Evolutionary conservation across 2,329 filamentous ascomycete genomes (phyloP), one percentile per base, ranked within the genome.

Genomic region (Sclerotinia subarctica): DNA sequence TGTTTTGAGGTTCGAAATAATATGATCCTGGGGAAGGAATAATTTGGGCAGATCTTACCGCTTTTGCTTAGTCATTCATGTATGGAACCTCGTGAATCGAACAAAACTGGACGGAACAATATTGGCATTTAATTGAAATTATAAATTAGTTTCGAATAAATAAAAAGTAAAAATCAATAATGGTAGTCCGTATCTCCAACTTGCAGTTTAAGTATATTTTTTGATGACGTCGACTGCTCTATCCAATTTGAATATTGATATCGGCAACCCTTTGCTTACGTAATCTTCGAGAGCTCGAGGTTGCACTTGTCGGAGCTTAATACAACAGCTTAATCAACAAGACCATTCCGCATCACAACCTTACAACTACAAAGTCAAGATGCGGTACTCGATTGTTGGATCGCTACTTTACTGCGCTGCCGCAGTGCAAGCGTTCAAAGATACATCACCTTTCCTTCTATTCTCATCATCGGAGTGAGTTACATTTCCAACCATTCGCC

Each of bases 391-490:
- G 67, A 77, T 80, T 76, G 76, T 84, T 76, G 79, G 60, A 26
- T 66, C 82, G 69, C 77, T 85, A 63, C 79, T 86, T 76, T 84
- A 84, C 72, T 79, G 86, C 74, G 83, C 86, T 73, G 83, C 85
- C 69, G 83, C 84, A 32, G 88, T 84, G 56, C 82, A 87, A 70
- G 94, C 92, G 35, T 95, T 97, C 78, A 88, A 87, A 71, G 90
- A 97, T 79, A 93, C 94, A 2, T 94, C 92, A 66, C 94, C 95
- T 24, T 95, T 97, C 79, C 86, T 97, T 77, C 82, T 97, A 73
- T 90, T 96, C 78, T 97, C 94, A 44, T 94, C 73, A n/a, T 73
- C 72, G 8, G 66, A 68, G 74, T 76, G 73, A 42, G 74, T 70
- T 62, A 26, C 21, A 11, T n/a, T 52, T 59, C 68, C 47, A 64